Conservation (phyloP, 306 rosid genomes). For the Cucurbita argyrosperma region DNA sequence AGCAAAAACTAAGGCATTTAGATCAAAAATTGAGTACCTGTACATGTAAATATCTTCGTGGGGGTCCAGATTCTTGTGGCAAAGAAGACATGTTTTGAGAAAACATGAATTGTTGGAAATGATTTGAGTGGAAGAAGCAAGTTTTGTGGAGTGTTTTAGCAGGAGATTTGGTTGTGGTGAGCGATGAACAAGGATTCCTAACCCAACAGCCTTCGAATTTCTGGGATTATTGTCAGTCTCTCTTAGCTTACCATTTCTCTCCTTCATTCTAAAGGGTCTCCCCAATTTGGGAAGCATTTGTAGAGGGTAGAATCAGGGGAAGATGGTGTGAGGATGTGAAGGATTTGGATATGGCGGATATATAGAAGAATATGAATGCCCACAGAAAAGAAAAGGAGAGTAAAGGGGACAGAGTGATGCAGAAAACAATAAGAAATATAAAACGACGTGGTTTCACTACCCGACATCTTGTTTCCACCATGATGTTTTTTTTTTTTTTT, state of each 20-base stretch:
- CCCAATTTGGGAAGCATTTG: background rate
- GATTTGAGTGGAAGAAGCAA: background rate
- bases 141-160: slow-evolving; percentile 15
- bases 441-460: background rate
- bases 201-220: slow-evolving; percentile 15
- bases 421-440: background rate
- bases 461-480: background rate
- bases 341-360: background rate
- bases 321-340: background rate
- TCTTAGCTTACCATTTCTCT: background rate
- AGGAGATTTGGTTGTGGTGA: slow-evolving; percentile 14
- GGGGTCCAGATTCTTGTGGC: slow-evolving; percentile 26
- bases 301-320: background rate
- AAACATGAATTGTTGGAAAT: slow-evolving; percentile 10
- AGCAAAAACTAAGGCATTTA: background rate
- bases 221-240: background rate
- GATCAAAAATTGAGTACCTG: slow-evolving; percentile 18
- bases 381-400: background rate
- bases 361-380: background rate
- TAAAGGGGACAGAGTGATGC: background rate
- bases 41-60: slow-evolving; percentile 44
- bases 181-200: slow-evolving; percentile 21
- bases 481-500: background rate
- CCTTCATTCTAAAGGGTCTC: background rate
- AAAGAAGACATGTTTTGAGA: slow-evolving; percentile 28